Evolutionary conservation across 176 grass and related monocot genomes (phyloP).

Genomic region (Cenchrus americanus): DNA sequence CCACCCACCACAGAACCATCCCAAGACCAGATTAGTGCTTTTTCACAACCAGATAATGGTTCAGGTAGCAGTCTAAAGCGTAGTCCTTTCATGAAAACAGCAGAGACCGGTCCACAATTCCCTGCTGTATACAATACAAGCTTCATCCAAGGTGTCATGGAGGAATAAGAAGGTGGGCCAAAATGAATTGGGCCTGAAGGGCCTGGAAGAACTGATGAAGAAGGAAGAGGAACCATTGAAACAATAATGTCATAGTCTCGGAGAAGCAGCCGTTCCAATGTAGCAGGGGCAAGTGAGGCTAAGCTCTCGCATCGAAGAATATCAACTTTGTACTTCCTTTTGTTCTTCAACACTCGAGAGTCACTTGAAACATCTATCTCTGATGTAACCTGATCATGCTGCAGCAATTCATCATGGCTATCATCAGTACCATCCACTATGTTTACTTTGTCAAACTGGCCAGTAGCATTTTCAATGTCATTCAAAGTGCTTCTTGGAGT

Average conservation of each 20-base stretch:
- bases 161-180: slow-evolving; percentile 90
- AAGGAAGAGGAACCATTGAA: slow-evolving; percentile 96
- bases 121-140: slow-evolving; percentile 80
- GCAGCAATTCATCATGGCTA: slow-evolving; percentile 27
- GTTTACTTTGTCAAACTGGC: slow-evolving; percentile 39
- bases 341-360: slow-evolving; percentile 55
- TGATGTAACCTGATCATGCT: slow-evolving; percentile 15
- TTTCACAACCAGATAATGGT: slow-evolving; percentile 88
- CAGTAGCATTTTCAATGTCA: slow-evolving; percentile 46
- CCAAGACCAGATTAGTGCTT: slow-evolving; percentile 96
- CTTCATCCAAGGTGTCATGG: slow-evolving; percentile 98
- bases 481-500: slow-evolving; percentile 38
- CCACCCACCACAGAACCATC: slow-evolving; percentile 82
- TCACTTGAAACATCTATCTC: slow-evolving; percentile 55
- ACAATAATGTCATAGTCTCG: slow-evolving; percentile 97
- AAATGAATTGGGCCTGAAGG: slow-evolving; percentile 86
- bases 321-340: slow-evolving; percentile 93
- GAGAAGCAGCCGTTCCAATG: slow-evolving; percentile 81
- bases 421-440: slow-evolving; percentile 35
- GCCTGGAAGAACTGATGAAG: slow-evolving; percentile 82
- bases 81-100: slow-evolving; percentile 94
- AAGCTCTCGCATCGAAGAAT: slow-evolving; percentile 97
- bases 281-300: slow-evolving; percentile 84
- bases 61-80: slow-evolving; percentile 81
- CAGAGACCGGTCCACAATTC: slow-evolving; percentile 81